phyloP scores from a whole-genome alignment of 2,329 filamentous ascomycete genomes.

The Phaeomoniella chlamydospora region DNA sequence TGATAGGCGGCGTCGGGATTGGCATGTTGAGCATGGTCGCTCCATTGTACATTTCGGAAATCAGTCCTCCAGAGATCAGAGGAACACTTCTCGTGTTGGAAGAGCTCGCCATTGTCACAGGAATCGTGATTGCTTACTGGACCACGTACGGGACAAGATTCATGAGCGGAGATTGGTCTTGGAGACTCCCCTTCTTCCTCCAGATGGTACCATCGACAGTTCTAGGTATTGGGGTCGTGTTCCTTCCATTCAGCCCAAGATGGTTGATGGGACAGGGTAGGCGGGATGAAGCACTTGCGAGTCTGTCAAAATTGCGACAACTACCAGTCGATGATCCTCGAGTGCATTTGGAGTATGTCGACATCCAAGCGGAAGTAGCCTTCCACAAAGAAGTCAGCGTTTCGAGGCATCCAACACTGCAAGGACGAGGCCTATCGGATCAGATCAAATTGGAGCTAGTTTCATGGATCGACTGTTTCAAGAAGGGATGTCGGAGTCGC shows the following conservation, averaged over 20 bases:
- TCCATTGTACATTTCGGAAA: constrained; percentile 39
- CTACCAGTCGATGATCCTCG: constrained; percentile 33
- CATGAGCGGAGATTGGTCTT: constrained; percentile 30
- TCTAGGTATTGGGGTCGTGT: constrained; percentile 20
- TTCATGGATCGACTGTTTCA: constrained; percentile 36
- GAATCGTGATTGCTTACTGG: constrained; percentile 23
- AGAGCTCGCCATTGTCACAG: constrained; percentile 22
- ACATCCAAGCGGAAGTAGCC: constrained; percentile 37
- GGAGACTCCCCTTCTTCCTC: constrained; percentile 31
- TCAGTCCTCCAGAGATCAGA: constrained; percentile 23
- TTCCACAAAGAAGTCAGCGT: constrained; percentile 32
- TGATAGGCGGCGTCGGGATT: constrained; percentile 33
- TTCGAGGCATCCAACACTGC: constrained; percentile 23
- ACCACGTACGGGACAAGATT: constrained; percentile 27
- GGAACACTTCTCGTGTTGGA: constrained; percentile 23
- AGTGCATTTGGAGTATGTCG: constrained; percentile 34
- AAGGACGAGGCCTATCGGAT: constrained; percentile 16
- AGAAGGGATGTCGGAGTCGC: constrained; percentile 31
- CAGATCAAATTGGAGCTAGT: constrained; percentile 32
- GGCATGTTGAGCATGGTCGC: constrained; percentile 28
- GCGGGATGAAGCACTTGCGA: constrained; percentile 32
- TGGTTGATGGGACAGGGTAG: constrained; percentile 35
- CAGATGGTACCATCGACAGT: constrained; percentile 28
- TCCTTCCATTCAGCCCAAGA: constrained; percentile 41
- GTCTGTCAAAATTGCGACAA: constrained; percentile 33